Conservation (phyloP, 2,329 filamentous ascomycete genomes). For the Emericellopsis atlantica region DNA sequence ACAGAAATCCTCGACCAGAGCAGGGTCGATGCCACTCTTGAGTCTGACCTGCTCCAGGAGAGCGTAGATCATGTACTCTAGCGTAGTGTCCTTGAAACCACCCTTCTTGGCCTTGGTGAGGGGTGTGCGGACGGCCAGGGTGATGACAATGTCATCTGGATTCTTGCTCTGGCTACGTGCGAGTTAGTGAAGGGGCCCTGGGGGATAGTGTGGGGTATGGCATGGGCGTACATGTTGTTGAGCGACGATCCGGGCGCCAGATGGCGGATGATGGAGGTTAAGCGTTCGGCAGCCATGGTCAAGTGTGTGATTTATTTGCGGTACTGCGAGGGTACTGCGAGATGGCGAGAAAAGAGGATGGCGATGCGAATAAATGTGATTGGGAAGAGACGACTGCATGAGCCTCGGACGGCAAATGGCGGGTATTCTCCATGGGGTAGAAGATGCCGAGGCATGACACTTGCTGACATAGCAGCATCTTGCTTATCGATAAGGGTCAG, state of each 20-base stretch:
- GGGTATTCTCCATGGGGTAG: too few species aligned
- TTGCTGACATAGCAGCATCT: neutral
- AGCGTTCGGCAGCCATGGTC: conserved; percentile 69
- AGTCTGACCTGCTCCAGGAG: conserved; percentile 65
- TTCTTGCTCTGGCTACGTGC: conserved; percentile 72
- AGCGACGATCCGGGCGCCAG: conserved; percentile 63
- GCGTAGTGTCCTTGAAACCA: conserved; percentile 83
- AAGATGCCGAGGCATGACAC: neutral
- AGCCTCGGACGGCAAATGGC: too few species aligned
- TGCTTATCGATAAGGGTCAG: too few species aligned
- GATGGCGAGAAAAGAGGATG: too few species aligned
- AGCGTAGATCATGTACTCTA: conserved; percentile 78
- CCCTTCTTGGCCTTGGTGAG: conserved; percentile 83
- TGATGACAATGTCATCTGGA: conserved; percentile 93
- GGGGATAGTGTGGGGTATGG: neutral
- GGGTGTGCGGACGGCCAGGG: conserved; percentile 78
- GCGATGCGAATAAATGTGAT: neutral
- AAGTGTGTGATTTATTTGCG: too few species aligned
- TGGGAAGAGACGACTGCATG: neutral
- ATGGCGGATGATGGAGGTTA: conserved; percentile 80
- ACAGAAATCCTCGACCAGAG: conserved; percentile 78
- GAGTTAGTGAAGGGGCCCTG: neutral
- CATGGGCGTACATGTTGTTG: conserved; percentile 56
- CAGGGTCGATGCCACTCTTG: conserved; percentile 66
- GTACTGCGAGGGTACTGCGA: too few species aligned